Base-by-base conservation (phyloP, 768 basidiomycete species). In the Kwoniella sp. region DNA sequence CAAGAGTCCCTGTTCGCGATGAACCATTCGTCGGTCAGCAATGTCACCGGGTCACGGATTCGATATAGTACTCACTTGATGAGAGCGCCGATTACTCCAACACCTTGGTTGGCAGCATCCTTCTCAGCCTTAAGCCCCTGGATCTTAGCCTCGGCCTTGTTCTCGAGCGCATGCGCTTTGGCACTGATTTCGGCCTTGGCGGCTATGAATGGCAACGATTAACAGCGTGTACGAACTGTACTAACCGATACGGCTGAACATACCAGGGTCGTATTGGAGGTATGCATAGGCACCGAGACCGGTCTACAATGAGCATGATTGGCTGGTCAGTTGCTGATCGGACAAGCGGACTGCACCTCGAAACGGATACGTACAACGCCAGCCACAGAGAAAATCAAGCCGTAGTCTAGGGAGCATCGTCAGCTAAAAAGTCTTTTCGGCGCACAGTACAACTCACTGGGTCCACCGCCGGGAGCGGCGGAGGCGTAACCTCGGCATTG, bases 1-100 rank as follows among this genome's bases (percentile, higher is more conserved):
- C 79, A 80, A 10, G 59, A 58, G 61, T 80, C 77, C 52, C 75
- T 77, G 50, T 13, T n/a, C n/a, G n/a, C n/a, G n/a, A n/a, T n/a
- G n/a, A n/a, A n/a, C n/a, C n/a, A n/a, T n/a, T n/a, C n/a, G 13
- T 33, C 33, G 7, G 33, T 33, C 33, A 33, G 33, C 33, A 29
- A 25, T 55, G 33, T 33, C 33, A 59, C n/a, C n/a, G n/a, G n/a
- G n/a, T n/a, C n/a, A n/a, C n/a, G n/a, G n/a, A n/a, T n/a, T n/a
- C n/a, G n/a, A n/a, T n/a, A n/a, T 10, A 59, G 12, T 13, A 58
- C 62, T 51, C 56, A 64, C 62, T 56, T 64, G 62, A 64, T 64
- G 8, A 64, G 40, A 44, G 62, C 62, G 46, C 55, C 36, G 25
- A 57, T 56, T 10, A 49, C 48, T 27, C 62, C 62, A 13, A 33